Conservation (phyloP, 805 yeast species). For the Yamadazyma laniorum region DNA sequence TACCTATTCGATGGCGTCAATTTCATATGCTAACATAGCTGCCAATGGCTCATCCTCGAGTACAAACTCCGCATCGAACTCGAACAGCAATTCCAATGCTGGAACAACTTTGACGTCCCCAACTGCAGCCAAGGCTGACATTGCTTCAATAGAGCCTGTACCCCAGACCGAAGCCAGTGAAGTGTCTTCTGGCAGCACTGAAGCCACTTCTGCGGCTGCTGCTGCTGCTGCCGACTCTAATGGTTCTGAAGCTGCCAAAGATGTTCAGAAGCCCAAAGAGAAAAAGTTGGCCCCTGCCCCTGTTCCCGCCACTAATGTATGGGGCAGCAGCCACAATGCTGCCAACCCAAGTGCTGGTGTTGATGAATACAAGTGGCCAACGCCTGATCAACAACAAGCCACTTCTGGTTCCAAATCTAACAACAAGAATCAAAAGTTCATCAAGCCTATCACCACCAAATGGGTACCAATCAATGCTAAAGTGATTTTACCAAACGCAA, state of each 20-base stretch:
- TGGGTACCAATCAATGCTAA: conserved; percentile 47
- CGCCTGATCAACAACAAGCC: conserved; percentile 31
- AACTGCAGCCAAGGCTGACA: not conserved
- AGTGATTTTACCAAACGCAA: conserved; percentile 39
- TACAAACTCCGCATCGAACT: conserved; percentile 8
- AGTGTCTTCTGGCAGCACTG: not conserved
- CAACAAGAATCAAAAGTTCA: conserved; percentile 29
- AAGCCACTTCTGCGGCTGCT: conserved; percentile 5
- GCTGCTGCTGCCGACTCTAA: not conserved
- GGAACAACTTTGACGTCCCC: conserved; percentile 7
- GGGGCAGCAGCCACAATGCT: conserved; percentile 27
- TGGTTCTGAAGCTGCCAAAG: conserved; percentile 10
- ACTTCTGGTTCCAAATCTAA: conserved; percentile 12
- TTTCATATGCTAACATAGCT: conserved; percentile 44
- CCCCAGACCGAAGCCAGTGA: not conserved
- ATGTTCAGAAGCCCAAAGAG: conserved; percentile 20
- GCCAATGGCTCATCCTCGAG: conserved; percentile 29
- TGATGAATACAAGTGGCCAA: conserved; percentile 45
- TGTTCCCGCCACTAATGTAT: conserved; percentile 42
- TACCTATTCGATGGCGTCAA: conserved; percentile 11
- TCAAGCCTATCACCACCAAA: conserved; percentile 41
- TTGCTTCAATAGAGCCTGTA: no score
- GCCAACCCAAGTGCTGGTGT: conserved; percentile 18
- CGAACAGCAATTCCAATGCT: conserved; percentile 8
- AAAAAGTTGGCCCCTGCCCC: conserved; percentile 44